Evolutionary conservation across 2,329 filamentous ascomycete species (phyloP).

Genomic region (Macrophomina pseudophaseolina): DNA sequence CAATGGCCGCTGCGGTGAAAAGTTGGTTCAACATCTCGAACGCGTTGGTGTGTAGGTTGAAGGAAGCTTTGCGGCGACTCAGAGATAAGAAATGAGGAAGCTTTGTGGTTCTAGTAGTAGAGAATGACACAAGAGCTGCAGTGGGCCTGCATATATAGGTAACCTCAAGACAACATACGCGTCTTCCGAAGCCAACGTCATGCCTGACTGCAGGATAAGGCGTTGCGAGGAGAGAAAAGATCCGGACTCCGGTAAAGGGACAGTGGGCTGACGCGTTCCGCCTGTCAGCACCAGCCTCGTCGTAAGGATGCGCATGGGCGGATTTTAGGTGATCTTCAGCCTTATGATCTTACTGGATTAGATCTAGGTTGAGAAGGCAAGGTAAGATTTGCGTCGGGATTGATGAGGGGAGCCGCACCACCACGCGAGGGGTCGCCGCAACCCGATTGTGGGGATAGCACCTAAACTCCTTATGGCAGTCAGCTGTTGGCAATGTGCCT

Average conservation of each 20-base stretch:
- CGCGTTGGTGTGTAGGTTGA: conserved; percentile 35
- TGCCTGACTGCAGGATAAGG: background rate
- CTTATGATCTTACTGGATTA: conserved; percentile 25
- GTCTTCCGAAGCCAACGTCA: conserved; percentile 15
- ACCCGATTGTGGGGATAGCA: background rate
- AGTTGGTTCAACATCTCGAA: conserved; percentile 26
- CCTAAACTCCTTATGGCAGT: background rate
- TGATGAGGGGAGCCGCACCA: conserved; percentile 22
- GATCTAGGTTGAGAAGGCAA: background rate
- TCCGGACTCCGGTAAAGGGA: conserved; percentile 2
- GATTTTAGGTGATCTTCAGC: conserved; percentile 12
- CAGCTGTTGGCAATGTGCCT: background rate
- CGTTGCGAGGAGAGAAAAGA: background rate
- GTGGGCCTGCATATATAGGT: conserved; percentile 21
- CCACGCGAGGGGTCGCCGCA: conserved; percentile 10
- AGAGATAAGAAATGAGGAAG: conserved; percentile 8
- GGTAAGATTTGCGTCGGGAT: conserved; percentile 19
- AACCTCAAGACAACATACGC: conserved; percentile 18
- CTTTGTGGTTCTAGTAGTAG: background rate
- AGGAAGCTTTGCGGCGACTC: conserved; percentile 22
- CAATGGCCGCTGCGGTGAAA: conserved; percentile 20
- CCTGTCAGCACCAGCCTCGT: conserved; percentile 24
- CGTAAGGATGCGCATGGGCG: background rate
- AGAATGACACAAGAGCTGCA: conserved; percentile 2
- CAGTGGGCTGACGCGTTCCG: conserved; percentile 22